Evolutionary conservation across 78 protist species (phyloP).

Genomic region (slime mould (Dictyostelium discoideum)): DNA sequence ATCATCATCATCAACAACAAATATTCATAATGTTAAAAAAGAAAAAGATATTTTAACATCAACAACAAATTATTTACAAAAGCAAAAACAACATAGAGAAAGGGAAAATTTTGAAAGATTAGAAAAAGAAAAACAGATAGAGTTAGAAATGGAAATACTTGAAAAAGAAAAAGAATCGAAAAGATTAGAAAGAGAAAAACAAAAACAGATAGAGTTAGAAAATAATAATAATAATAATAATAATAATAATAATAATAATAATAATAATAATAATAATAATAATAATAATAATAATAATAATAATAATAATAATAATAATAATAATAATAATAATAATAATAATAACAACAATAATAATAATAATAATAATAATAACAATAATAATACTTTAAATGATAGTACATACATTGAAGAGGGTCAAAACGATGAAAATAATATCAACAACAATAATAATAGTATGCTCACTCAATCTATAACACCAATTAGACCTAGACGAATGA

Average conservation of each 20-base stretch:
- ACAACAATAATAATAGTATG: not conserved
- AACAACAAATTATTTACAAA: not conserved
- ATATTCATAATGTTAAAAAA: not conserved
- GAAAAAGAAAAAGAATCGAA: not conserved
- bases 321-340: not conserved
- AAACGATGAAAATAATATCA: not conserved
- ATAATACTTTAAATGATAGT: not conserved
- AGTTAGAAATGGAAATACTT: not conserved
- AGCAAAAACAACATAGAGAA: not conserved
- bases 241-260: not conserved
- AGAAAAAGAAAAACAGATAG: not conserved
- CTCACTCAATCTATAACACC: conserved; percentile 18
- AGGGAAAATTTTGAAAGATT: not conserved
- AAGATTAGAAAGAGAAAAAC: conserved; percentile 1
- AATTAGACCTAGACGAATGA: not conserved
- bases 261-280: not conserved
- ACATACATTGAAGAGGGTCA: not conserved
- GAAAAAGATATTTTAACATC: not conserved
- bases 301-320: not conserved
- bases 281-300: not conserved
- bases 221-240: not conserved
- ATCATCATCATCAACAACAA: not conserved
- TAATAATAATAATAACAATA: not conserved
- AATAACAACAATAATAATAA: not conserved
- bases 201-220: not conserved